phyloP scores from a whole-genome alignment of 352 stramenopile genomes.

The Phytopythium aichiense region DNA sequence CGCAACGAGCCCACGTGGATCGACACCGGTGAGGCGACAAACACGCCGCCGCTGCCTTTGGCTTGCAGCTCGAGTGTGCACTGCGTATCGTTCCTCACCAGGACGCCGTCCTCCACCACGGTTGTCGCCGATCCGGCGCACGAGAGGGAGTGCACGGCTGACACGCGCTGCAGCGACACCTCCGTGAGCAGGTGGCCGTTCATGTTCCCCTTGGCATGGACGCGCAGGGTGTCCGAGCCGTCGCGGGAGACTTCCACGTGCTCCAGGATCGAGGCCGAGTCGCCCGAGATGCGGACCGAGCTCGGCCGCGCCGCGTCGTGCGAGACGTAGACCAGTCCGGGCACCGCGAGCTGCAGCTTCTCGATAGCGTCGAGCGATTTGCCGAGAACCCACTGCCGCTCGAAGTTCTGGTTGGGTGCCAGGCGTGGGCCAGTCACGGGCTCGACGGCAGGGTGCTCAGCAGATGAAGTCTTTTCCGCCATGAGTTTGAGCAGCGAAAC shows the following conservation, averaged over 20 bases:
- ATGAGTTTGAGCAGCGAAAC: neutral
- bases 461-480: neutral
- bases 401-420: conserved; percentile 5
- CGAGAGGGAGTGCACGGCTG: neutral
- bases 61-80: neutral
- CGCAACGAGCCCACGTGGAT: neutral
- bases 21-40: neutral
- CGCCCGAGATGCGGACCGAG: conserved; percentile 1
- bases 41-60: neutral
- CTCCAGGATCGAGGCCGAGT: conserved; percentile 1
- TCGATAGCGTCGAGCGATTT: neutral
- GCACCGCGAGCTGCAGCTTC: neutral
- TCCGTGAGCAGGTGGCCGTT: conserved; percentile 1
- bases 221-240: neutral
- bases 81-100: neutral
- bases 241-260: neutral
- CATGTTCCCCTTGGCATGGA: neutral
- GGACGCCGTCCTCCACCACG: conserved; percentile 1
- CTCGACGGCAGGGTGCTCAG: neutral
- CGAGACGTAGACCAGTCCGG: conserved; percentile 2
- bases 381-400: conserved; percentile 1
- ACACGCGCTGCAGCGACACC: neutral
- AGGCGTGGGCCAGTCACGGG: neutral
- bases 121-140: neutral
- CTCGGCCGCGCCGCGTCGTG: neutral